phyloP scores from a whole-genome alignment of 768 basidiomycete species.

The Termitomyces sp. region DNA sequence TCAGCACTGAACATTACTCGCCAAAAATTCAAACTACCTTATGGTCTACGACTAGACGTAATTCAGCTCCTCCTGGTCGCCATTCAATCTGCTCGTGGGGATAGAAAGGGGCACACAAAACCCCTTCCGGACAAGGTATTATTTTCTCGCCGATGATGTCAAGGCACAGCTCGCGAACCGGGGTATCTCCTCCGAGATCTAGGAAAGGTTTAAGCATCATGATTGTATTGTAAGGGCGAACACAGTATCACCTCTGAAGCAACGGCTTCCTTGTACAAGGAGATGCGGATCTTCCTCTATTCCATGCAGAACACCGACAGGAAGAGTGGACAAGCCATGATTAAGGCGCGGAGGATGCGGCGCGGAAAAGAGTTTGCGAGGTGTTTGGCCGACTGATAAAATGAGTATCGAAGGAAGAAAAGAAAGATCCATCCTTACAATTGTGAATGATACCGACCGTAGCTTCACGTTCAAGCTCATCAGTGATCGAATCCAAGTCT shows the following conservation, averaged over 20 bases:
- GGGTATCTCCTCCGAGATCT: slow-evolving; percentile 45
- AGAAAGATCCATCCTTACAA: slow-evolving; percentile 42
- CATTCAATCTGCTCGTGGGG: slow-evolving; percentile 72
- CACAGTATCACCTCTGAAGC: slow-evolving; percentile 44
- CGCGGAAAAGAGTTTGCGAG: slow-evolving; percentile 71
- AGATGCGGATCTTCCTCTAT: slow-evolving; percentile 80
- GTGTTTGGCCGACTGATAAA: slow-evolving; percentile 80
- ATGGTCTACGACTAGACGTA: slow-evolving; percentile 60
- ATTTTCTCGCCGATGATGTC: slow-evolving; percentile 59
- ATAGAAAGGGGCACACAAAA: slow-evolving; percentile 51
- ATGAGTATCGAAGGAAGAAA: not conserved
- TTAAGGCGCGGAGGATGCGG: slow-evolving; percentile 75
- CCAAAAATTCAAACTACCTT: slow-evolving; percentile 33
- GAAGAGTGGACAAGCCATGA: slow-evolving; percentile 68
- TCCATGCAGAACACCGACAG: slow-evolving; percentile 66
- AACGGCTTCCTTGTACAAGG: slow-evolving; percentile 50
- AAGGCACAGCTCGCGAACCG: slow-evolving; percentile 47
- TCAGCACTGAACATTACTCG: not conserved
- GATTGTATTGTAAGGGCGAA: not conserved
- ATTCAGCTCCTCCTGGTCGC: slow-evolving; percentile 47
- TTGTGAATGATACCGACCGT: slow-evolving; percentile 95
- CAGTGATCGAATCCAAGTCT: slow-evolving; percentile 85
- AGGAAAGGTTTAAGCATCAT: not conserved
- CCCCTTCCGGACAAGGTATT: slow-evolving; percentile 56
- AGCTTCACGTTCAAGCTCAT: slow-evolving; percentile 85